These are phyloP conservation scores for Trametes meyenii DNA, from an alignment of 768 basidiomycete genomes.

Conservation along the genomic window DNA sequence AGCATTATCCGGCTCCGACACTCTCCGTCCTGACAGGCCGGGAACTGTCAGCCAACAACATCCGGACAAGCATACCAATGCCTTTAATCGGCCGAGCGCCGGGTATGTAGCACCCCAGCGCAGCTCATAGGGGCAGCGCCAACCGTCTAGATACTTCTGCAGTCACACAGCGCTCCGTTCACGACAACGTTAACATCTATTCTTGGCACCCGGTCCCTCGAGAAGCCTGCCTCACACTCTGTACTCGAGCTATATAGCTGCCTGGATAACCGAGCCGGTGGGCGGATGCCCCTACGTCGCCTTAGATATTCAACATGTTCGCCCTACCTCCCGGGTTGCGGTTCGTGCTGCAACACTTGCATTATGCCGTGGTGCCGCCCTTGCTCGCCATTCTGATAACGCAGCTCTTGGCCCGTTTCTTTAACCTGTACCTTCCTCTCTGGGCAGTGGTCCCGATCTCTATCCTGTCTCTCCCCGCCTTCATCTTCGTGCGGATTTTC, in stretches of 20 bases:
- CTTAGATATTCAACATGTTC: background rate
- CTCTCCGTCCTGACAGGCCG: too few relatives aligned
- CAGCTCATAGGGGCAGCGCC: too few relatives aligned
- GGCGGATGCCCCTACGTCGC: background rate
- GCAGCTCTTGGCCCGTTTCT: background rate
- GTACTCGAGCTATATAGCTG: background rate
- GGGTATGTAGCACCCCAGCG: too few relatives aligned
- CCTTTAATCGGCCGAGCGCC: too few relatives aligned
- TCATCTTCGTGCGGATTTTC: background rate
- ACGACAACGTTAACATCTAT: too few relatives aligned
- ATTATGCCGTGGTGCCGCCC: constrained; percentile 1
- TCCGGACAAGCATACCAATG: too few relatives aligned
- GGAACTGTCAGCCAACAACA: too few relatives aligned
- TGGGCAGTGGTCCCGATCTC: background rate
- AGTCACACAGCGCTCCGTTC: too few relatives aligned
- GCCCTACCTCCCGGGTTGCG: constrained; percentile 9
- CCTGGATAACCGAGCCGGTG: background rate
- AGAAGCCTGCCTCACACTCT: too few relatives aligned
- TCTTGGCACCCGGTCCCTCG: too few relatives aligned
- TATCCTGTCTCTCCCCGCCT: background rate
- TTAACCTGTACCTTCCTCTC: background rate
- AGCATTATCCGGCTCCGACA: too few relatives aligned
- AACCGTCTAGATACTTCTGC: too few relatives aligned
- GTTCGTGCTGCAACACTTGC: constrained; percentile 1
- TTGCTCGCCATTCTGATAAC: background rate